These are phyloP conservation scores for Aspergillus panamensis DNA, from an alignment of 495 filamentous ascomycete genomes.

Conservation along the genomic window DNA sequence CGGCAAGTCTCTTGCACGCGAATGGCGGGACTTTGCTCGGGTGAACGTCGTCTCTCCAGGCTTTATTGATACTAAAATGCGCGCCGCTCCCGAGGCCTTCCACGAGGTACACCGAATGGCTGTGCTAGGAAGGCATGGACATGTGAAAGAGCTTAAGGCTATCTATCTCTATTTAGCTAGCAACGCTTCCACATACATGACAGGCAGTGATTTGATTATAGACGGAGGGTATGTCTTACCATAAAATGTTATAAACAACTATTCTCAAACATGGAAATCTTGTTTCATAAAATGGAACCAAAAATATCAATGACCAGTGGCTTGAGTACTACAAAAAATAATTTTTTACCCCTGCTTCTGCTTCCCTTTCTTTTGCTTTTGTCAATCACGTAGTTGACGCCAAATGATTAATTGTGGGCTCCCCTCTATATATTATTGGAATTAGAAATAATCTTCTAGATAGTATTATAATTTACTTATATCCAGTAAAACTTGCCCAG, in stretches of 20 bases:
- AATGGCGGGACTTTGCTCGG: slow-evolving; percentile 61
- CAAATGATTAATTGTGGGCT: too few relatives aligned
- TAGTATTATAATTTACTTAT: too few relatives aligned
- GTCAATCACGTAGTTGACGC: too few relatives aligned
- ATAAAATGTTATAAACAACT: background rate
- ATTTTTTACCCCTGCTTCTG: too few relatives aligned
- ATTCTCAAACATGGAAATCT: too few relatives aligned
- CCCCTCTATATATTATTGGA: too few relatives aligned
- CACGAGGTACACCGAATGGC: slow-evolving; percentile 60
- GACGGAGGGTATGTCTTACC: slow-evolving; percentile 56
- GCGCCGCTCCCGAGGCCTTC: slow-evolving; percentile 48
- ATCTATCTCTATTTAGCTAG: slow-evolving; percentile 59
- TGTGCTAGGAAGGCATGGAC: slow-evolving; percentile 54
- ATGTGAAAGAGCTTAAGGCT: slow-evolving; percentile 63
- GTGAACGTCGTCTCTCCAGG: slow-evolving; percentile 67
- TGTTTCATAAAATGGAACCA: too few relatives aligned
- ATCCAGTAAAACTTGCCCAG: too few relatives aligned
- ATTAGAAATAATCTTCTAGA: too few relatives aligned
- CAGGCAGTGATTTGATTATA: slow-evolving; percentile 57
- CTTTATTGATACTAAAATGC: slow-evolving; percentile 64
- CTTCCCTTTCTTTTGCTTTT: too few relatives aligned
- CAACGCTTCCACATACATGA: slow-evolving; percentile 67
- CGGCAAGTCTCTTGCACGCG: slow-evolving; percentile 63
- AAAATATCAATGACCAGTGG: too few relatives aligned
- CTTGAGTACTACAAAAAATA: too few relatives aligned